These are phyloP conservation scores for Aspergillus thermomutatus DNA, from an alignment of 2,329 filamentous ascomycete species.

Conservation along the genomic window DNA sequence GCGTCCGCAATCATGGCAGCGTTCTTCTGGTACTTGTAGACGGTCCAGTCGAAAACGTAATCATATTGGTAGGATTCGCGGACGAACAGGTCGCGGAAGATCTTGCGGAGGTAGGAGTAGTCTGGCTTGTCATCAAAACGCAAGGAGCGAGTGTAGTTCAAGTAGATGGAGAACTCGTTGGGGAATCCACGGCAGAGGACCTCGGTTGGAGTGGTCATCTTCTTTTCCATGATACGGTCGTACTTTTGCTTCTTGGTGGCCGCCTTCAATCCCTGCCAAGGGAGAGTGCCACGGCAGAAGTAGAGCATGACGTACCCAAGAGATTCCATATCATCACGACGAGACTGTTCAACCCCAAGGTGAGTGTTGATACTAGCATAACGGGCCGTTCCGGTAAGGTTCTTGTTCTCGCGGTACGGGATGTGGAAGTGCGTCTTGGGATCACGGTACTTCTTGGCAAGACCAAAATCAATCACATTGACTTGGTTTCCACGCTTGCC, in stretches of 20 bases:
- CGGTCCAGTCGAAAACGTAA: constrained; percentile 99
- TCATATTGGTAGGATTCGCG: constrained; percentile 99
- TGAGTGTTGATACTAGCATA: constrained; percentile 99
- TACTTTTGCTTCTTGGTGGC: constrained; percentile 99
- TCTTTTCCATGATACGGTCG: constrained; percentile 99
- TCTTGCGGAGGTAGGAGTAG: constrained; percentile 99
- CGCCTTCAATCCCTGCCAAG: constrained; percentile 98
- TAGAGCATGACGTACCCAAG: constrained; percentile 99
- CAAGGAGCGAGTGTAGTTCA: constrained; percentile 98
- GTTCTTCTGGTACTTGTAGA: constrained; percentile 99
- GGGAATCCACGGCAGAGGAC: constrained; percentile 98
- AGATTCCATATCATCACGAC: constrained; percentile 98
- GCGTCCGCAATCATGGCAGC: constrained; percentile 89
- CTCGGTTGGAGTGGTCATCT: constrained; percentile 99
- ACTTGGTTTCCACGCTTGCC: constrained; percentile 99
- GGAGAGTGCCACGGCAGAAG: constrained; percentile 97
- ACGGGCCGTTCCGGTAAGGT: constrained; percentile 95
- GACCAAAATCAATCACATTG: constrained; percentile 98
- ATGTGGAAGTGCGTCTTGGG: constrained; percentile 99
- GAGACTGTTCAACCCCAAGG: constrained; percentile 96
- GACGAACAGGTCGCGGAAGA: constrained; percentile 99
- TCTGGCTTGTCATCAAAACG: constrained; percentile 99
- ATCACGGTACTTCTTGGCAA: constrained; percentile 99
- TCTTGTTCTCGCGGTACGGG: constrained; percentile 99
- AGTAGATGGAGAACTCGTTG: constrained; percentile 98